A percentile compares a stretch with the other conserved stretches of the same genome.
These are phyloP conservation scores for Exophiala mesophila DNA, from an alignment of 2,329 filamentous ascomycete species.

Conservation along the genomic window DNA sequence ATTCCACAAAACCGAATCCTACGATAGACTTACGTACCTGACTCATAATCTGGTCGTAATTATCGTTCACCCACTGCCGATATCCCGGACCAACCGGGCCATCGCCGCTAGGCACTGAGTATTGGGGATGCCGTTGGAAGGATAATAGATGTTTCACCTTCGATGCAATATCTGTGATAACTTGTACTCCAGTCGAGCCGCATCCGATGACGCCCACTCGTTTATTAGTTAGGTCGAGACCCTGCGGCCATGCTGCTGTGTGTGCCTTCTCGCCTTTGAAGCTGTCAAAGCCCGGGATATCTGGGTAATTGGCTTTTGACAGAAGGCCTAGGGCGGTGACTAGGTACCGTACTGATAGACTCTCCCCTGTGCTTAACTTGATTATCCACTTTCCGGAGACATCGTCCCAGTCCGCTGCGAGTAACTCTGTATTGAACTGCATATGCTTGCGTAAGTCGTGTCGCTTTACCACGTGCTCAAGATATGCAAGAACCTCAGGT, in stretches of 20 bases:
- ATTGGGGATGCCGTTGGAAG: conserved; percentile 12
- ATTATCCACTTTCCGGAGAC: conserved; percentile 15
- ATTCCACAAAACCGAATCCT: conserved; percentile 34
- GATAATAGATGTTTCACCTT: conserved; percentile 35
- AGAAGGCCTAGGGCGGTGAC: conserved; percentile 47
- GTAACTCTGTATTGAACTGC: conserved; percentile 40
- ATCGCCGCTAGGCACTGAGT: conserved; percentile 10
- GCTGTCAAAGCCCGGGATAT: conserved; percentile 52
- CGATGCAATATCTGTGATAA: conserved; percentile 55
- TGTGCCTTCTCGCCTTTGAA: conserved; percentile 58
- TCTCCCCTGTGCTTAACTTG: conserved; percentile 26
- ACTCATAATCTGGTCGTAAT: conserved; percentile 3
- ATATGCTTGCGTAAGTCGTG: conserved; percentile 41
- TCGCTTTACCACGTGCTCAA: conserved; percentile 42
- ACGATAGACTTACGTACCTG: conserved; percentile 46
- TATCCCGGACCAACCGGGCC: conserved; percentile 8
- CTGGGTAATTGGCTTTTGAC: conserved; percentile 56
- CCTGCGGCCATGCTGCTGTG: conserved; percentile 55
- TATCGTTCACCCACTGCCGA: conserved; percentile 19
- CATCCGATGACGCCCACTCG: conserved; percentile 60
- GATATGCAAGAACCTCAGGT: conserved; percentile 41
- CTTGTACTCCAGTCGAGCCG: conserved; percentile 54
- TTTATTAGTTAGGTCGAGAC: conserved; percentile 53
- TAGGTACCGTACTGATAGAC: conserved; percentile 35
- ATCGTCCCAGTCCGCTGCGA: conserved; percentile 26